Percentiles rank a stretch among this genome's conserved stretches.
These are phyloP conservation scores for Trametes villosa DNA, from an alignment of 768 basidiomycete species.

Conservation along the genomic window DNA sequence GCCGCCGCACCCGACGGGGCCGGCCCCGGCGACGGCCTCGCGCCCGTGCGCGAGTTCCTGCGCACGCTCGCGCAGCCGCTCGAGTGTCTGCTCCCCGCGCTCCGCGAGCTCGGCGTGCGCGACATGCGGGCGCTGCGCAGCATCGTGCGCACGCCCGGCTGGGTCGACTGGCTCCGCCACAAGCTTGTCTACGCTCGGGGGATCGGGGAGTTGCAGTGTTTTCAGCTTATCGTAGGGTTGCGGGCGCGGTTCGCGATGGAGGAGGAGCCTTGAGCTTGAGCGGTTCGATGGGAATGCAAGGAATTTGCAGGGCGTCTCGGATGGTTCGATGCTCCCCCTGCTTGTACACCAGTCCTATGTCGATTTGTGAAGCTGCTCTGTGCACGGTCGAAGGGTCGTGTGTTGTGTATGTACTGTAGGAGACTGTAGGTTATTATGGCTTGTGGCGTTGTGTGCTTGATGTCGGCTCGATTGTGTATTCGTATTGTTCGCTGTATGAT, in stretches of 20 bases:
- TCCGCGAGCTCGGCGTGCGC: background rate
- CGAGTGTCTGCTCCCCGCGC: background rate
- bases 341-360: background rate
- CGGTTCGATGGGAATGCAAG: background rate
- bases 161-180: conserved; percentile 1
- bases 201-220: background rate
- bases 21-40: background rate
- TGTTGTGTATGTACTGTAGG: no score
- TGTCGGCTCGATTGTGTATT: no score
- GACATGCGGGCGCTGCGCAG: background rate
- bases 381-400: no score
- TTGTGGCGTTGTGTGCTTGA: no score
- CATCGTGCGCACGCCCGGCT: background rate
- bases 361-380: background rate
- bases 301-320: background rate
- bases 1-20: background rate
- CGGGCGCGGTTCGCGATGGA: background rate
- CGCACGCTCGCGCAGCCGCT: conserved; percentile 7
- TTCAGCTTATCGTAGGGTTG: conserved; percentile 3
- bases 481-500: no score
- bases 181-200: background rate
- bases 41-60: background rate
- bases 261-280: background rate
- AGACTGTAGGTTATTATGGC: no score
- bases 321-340: background rate